Evolutionary conservation across 495 filamentous ascomycete species (phyloP), one percentile per base, ranked within the genome.

Genomic region (Aspergillus baeticus): DNA sequence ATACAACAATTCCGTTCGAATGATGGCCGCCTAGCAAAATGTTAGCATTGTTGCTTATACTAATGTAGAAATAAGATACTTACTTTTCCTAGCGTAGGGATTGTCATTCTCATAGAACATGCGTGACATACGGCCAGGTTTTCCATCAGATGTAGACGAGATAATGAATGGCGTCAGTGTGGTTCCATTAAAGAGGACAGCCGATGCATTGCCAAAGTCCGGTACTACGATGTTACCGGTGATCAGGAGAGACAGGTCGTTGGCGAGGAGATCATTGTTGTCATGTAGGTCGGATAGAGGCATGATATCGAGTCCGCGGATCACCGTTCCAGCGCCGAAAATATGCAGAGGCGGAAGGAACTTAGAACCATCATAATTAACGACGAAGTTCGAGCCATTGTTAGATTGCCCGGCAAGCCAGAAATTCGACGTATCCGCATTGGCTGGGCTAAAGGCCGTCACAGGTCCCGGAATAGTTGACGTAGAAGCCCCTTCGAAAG

Each of bases 141-240:
- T 68, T 46, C 84, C 82, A 61, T 83, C 77, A 13, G 73, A 71
- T 21, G 78, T 86, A 31, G 84, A 84, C 17, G 90, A 87, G 35
- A 99, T 84, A 44, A 90, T 80, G 69, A 91, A 96, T 6, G 94
- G 94, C 21, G 74, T 74, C 63, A 95, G 81, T 10, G 71, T 76
- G 5, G 83, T 90, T 58, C 94, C 93, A 61, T 98, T 87, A 69
- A 84, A 98, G 36, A 96, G 73, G 5, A 84, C 94, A 1, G 89
- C 92, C n/a, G 92, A 96, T 11, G 87, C 89, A 60, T 84, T 84
- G 57, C 93, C 93, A 68, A 91, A 95, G 45, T 71, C 69, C 0
- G 88, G 84, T 31, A 97, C 76, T 47, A 81, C 77, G 52, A 98
- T 81, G 45, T 87, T 81, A 26, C 94, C 94, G 48, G 90, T 87